These are phyloP conservation scores for Candida sanyaensis DNA, from an alignment of 1,139 yeast genomes.

Conservation along the genomic window DNA sequence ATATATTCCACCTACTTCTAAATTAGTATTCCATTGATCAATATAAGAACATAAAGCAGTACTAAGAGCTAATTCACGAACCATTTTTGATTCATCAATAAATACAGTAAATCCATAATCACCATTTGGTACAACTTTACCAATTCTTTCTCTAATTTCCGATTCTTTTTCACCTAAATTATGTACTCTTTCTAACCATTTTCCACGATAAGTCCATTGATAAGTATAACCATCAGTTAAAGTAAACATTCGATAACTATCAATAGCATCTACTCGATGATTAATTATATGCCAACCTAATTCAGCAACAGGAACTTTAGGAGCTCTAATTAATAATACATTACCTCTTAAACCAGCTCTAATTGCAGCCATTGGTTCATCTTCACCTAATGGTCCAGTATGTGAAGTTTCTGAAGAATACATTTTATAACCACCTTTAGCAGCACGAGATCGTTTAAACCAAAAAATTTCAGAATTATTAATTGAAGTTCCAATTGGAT, in stretches of 20 bases:
- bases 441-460: conserved; percentile 61
- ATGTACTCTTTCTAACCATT: conserved; percentile 55
- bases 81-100: conserved; percentile 55
- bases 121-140: conserved; percentile 51
- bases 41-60: conserved; percentile 61
- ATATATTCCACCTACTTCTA: conserved; percentile 64
- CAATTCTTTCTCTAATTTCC: conserved; percentile 62
- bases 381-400: conserved; percentile 48
- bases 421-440: conserved; percentile 64
- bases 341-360: conserved; percentile 64
- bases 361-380: conserved; percentile 57
- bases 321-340: conserved; percentile 52
- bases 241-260: conserved; percentile 58
- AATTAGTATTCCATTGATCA: conserved; percentile 67
- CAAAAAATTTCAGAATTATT: conserved; percentile 46
- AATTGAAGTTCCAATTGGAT: conserved; percentile 37
- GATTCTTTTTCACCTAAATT: conserved; percentile 63
- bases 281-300: conserved; percentile 65
- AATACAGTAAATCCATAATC: conserved; percentile 52
- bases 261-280: conserved; percentile 63
- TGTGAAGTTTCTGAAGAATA: conserved; percentile 39
- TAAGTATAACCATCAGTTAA: conserved; percentile 59
- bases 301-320: conserved; percentile 49
- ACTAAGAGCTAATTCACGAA: conserved; percentile 56
- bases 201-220: conserved; percentile 66